Base-by-base conservation (phyloP, 1,284 basidiomycete genomes). In the Malassezia furfur region DNA sequence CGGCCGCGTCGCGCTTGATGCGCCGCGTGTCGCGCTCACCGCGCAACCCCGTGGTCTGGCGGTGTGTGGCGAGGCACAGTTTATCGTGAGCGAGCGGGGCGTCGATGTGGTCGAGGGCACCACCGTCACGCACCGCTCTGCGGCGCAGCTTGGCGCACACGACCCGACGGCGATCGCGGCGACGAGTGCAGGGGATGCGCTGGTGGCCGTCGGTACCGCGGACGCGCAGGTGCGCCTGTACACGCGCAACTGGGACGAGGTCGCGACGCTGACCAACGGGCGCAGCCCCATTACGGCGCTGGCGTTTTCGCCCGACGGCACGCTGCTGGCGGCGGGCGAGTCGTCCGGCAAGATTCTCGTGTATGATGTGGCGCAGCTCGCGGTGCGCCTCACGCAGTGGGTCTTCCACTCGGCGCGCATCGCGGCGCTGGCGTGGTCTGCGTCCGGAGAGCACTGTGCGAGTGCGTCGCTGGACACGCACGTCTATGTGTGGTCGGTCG, bases 401-500 rank as follows among this genome's bases (percentile, higher is more conserved):
- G 83, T 87, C 4, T 85, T 86, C 79, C 93, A 98, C 77, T 81
- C 84, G 3, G 88, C 83, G 0, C 83, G 88, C 19, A 82, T 96
- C 57, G 82, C 85, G 64, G 82, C 86, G 15, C 80, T 96, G 14
- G 78, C 82, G 0, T 96, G 86, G 83, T 85, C 85, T 2, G 73
- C 81, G 1, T 84, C 87, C 66, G 84, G 84, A 3, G 79, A 79
- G 65, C 82, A 90, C 65, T 83, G 87, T 57, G 89, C 85, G 2
- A 90, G 88, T 8, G 89, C 85, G 14, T 88, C 88, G 9, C 80
- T 93, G 35, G 93, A 98, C 74, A 93, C 91, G 28, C 83, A 89
- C 67, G 83, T 94, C 8, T 94, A 90, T 72, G 78, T 96, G 37
- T 96, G 89, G 85, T 85, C 84, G 64, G 83, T 88, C 36, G 80